Evolutionary conservation across 306 rosid species (phyloP).

Genomic region (Citrullus mucosospermus): DNA sequence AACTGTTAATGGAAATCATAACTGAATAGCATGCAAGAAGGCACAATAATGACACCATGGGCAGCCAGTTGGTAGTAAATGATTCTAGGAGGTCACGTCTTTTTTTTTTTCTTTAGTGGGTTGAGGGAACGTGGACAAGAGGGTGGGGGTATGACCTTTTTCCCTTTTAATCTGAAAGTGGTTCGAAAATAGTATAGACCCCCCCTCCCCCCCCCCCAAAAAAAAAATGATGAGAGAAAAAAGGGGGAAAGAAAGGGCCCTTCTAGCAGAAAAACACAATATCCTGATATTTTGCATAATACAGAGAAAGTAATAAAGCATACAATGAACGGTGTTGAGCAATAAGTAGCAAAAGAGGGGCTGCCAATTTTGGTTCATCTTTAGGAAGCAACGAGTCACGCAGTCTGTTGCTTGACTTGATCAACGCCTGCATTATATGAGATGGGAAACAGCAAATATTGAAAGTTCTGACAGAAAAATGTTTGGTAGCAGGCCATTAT

Average conservation of each 20-base stretch:
- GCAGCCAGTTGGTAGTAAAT: background rate
- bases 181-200: no score
- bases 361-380: conserved; percentile 81
- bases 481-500: background rate
- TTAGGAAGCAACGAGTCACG: conserved; percentile 79
- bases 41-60: background rate
- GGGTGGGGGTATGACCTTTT: no score
- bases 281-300: background rate
- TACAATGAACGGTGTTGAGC: conserved; percentile 98
- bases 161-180: no score
- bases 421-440: conserved; percentile 48
- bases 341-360: conserved; percentile 80
- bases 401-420: conserved; percentile 86
- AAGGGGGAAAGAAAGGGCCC: background rate
- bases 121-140: no score
- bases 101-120: no score
- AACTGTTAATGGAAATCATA: background rate
- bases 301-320: conserved; percentile 20
- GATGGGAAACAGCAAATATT: background rate
- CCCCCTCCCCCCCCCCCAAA: background rate
- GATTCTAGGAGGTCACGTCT: background rate
- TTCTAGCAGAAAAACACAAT: background rate
- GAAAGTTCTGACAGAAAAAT: background rate
- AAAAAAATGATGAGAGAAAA: no score
- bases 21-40: background rate